Evolutionary conservation across 2,329 filamentous ascomycete genomes (phyloP), one percentile per base, ranked within the genome.

Genomic region (Fusarium palustre): DNA sequence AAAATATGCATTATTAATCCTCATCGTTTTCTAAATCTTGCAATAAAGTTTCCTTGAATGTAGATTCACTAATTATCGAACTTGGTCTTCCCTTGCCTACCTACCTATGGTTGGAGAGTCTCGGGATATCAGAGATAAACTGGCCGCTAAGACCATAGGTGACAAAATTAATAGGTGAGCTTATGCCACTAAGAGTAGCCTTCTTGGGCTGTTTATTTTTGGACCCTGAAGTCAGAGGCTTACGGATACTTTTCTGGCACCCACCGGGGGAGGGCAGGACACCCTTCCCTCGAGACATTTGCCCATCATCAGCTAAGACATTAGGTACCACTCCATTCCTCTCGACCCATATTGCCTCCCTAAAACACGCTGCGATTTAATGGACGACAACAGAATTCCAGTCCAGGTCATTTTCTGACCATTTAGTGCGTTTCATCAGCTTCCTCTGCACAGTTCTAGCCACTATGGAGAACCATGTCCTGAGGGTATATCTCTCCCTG

Each of bases 301-400:
- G 12, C 18, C 50, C 38, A 43, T 30, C 15, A 42, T 12, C 8
- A 20, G 28, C 46, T 73, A 54, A 74, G 58, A 74, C 70, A 74
- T 64, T 28, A 38, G 48, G 55, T 38, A 34, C 61, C 54, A 42
- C 34, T 64, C 15, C 72, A 74, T 74, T 74, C 72, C 72, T 60
- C 15, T 3, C 18, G 16, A 7, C 24, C 38, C 30, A 46, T 49
- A 8, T 50, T 15, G 50, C 68, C 68, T 41, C 70, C 66, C 57
- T 68, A 43, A 56, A 55, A 46, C 49, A 48, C 48, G 48, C 46
- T 13, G 24, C 10, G 43, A 42, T 55, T 8, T 41, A 41, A 57
- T 64, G 54, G 20, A 20, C 39, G 30, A 43, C 30, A 41, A 30
- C 0, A 5, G 31, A 39, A 61, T 66, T 64, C 55, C 64, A 66